Evolutionary conservation across 805 yeast genomes (phyloP), one percentile per base, ranked within the genome.

Genomic region (Teunomyces cretensis): DNA sequence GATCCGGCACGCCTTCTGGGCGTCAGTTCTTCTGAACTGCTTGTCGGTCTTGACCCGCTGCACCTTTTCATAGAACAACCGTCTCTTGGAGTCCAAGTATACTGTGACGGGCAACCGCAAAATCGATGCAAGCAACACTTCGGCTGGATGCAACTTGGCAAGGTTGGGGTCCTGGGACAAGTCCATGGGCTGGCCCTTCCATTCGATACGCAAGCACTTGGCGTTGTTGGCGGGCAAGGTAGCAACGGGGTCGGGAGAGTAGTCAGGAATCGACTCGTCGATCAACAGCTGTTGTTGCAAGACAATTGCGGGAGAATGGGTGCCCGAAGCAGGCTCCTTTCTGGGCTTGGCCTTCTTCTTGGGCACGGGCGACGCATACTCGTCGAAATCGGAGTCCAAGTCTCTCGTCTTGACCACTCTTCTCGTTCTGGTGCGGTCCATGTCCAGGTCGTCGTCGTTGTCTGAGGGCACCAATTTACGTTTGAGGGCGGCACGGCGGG

Each of bases 131-230:
- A 92, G 74, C 33, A 78, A 75, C 12, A 86, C 77, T 67, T 92
- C 99, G 4, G 97, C 96, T 0, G 97, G 97, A 65, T 92, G 97
- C 52, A 94, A 75, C 55, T 83, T 77, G 39, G 69, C 68, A 41
- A 78, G 65, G 53, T 88, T 76, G 15, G 96, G 95, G 65, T 94
- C 98, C 27, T 66, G 57, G 13, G 84, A 74, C 45, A 92, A 76
- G 64, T 88, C 95, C 97, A 92, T 90, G 30, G 97, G 96, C 56
- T 90, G 96, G 9, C 98, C 99, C 70, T 91, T 92, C 99, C 99
- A 92, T 64, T 92, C 98, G 30, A 95, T 87, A 60, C 85, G 85
- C 55, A 91, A 74, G 52, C 88, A 82, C 68, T 85, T 83, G 45
- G 77, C 70, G 57, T 81, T 83, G 39, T 60, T 63, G 51, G 72